Base-by-base conservation (phyloP, 176 grass and related monocot genomes). In the Raddia distichophylla region DNA sequence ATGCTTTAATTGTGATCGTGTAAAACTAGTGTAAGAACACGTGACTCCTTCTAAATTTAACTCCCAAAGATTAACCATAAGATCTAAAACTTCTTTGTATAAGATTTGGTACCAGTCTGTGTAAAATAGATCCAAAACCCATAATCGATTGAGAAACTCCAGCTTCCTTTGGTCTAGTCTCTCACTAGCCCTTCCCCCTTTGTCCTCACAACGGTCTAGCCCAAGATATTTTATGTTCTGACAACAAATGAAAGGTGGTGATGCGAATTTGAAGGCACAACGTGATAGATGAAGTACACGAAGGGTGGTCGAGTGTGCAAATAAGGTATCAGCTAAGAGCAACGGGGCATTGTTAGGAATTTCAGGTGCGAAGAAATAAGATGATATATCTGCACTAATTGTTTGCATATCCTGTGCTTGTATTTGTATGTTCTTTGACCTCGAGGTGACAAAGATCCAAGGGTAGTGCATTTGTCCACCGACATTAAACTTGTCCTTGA, bases 61-160 rank as follows among this genome's bases (percentile, higher is more conserved):
- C 40, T 84, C 82, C 10, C 0, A 10, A 11, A 76, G 53, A 4
- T 59, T 58, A 67, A 0, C 3, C 72, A 84, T 35, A 20, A 68
- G 61, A 19, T 75, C 70, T 2, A 47, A 15, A 3, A 19, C 58
- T 1, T n/a, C 19, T 19, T 46, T 0, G 2, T 5, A 8, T 10
- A 75, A 48, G 1, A 84, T 34, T 11, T 67, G 17, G 18, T 68
- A 4, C 72, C 82, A 83, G 0, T 83, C 12, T 34, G 80, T 83
- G 70, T 74, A 55, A 53, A 18, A 15, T 12, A 83, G 35, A 5
- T 76, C 81, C 43, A 83, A 14, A 0, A 75, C 81, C 18, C 10
- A 12, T 1, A 82, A 4, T 3, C 48, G 44, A 7, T 32, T 12
- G 4, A 82, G 22, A 17, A 0, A 60, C 35, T 9, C 42, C 67